Evolutionary conservation across 495 filamentous ascomycete species (phyloP).

Genomic region (Hypoxylon subgilvum): DNA sequence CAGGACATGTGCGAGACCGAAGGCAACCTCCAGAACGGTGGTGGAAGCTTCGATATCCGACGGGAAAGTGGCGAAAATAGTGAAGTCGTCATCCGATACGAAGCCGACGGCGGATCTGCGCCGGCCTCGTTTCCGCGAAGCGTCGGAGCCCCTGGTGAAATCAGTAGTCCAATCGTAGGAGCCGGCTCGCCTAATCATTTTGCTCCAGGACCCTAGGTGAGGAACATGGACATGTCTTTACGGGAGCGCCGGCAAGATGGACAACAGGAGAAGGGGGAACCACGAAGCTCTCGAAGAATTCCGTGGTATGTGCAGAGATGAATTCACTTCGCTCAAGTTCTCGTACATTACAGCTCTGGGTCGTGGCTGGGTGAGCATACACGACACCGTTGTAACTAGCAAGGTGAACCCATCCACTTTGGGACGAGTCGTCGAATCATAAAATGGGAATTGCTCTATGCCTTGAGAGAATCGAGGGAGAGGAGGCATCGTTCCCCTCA

Average conservation of each 20-base stretch:
- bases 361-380: slow-evolving; percentile 33
- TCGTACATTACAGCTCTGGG: slow-evolving; percentile 16
- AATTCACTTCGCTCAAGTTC: slow-evolving; percentile 4
- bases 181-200: slow-evolving; percentile 21
- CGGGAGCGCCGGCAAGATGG: no score
- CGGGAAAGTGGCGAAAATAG: slow-evolving; percentile 56
- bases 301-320: no score
- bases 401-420: background rate
- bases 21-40: slow-evolving; percentile 85
- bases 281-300: no score
- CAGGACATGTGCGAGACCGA: slow-evolving; percentile 91
- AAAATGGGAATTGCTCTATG: background rate
- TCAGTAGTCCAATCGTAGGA: slow-evolving; percentile 64
- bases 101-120: slow-evolving; percentile 31
- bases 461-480: slow-evolving; percentile 6
- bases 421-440: background rate
- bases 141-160: slow-evolving; percentile 60
- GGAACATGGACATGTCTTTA: background rate
- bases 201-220: slow-evolving; percentile 3
- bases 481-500: background rate
- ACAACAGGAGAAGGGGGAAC: no score
- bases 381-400: slow-evolving; percentile 18
- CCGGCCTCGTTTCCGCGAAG: slow-evolving; percentile 39
- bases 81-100: slow-evolving; percentile 58
- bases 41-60: slow-evolving; percentile 77